phyloP scores from a whole-genome alignment of 2,329 filamentous ascomycete genomes.

The Penicillium sp. region DNA sequence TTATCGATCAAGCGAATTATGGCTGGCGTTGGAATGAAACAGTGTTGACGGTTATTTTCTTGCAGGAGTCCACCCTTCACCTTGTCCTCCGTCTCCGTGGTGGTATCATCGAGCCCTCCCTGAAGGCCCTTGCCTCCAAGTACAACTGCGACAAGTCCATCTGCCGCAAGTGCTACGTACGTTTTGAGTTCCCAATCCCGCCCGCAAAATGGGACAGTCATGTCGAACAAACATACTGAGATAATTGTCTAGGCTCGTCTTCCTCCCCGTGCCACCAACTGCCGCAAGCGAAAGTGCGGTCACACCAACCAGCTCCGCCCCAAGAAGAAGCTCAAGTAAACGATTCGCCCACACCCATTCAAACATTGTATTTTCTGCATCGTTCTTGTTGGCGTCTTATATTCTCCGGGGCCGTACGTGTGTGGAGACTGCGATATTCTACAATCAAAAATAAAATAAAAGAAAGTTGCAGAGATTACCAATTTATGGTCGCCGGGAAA shows the following conservation, averaged over 20 bases:
- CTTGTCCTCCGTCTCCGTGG: slow-evolving; percentile 97
- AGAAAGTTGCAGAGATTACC: slow-evolving; percentile 1
- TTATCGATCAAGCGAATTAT: slow-evolving; percentile 9
- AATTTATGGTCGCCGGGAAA: not conserved
- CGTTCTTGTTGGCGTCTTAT: slow-evolving; percentile 8
- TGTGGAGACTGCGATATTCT: slow-evolving; percentile 1
- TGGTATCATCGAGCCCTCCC: slow-evolving; percentile 98
- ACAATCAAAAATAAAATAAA: slow-evolving; percentile 3
- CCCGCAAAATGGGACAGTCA: not conserved
- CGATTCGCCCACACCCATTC: slow-evolving; percentile 18
- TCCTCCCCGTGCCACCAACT: slow-evolving; percentile 98
- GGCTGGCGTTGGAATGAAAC: not conserved
- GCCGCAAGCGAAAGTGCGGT: slow-evolving; percentile 99
- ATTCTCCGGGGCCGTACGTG: not conserved
- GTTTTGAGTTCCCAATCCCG: slow-evolving; percentile 34
- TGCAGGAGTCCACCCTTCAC: slow-evolving; percentile 93
- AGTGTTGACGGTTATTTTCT: not conserved
- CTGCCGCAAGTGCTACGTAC: slow-evolving; percentile 99
- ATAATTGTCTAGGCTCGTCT: slow-evolving; percentile 62
- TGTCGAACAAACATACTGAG: slow-evolving; percentile 1
- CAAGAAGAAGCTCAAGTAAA: slow-evolving; percentile 99
- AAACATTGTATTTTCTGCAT: slow-evolving; percentile 9
- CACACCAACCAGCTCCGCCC: slow-evolving; percentile 99
- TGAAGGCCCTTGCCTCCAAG: slow-evolving; percentile 97
- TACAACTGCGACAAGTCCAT: slow-evolving; percentile 99